Base-by-base conservation (phyloP, 805 yeast genomes). In the Lachancea cidri region DNA sequence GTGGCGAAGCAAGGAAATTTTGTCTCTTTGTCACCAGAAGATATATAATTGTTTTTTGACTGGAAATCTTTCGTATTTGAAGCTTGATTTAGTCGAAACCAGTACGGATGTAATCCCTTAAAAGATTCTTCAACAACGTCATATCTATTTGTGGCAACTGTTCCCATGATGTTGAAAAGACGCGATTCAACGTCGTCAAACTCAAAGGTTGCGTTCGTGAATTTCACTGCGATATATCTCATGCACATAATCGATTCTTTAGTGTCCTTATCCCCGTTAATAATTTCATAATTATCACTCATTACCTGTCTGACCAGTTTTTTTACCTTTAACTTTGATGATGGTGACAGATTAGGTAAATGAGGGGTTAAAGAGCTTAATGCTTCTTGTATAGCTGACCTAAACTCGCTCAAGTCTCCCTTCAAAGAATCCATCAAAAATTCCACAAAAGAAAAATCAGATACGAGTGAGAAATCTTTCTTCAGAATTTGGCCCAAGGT, bases 41-140 rank as follows among this genome's bases (percentile, higher is more conserved):
- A 79, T 35, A 76, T 50, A 7, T 74, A 53, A 18, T 73, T 76
- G 3, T 59, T 32, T 0, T 79, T 71, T 0, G 76, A 49, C 32
- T 67, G 70, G 49, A 64, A 67, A n/a, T 67, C 73, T 1, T 47
- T 45, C 0, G 72, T 65, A 34, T 68, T 70, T 2, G 77, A 62
- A 0, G 82, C 67, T 38, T 66, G 72, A 25, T 69, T 61, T 3
- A 81, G 63, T 35, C 73, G 73, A 56, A 79, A 84, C 86, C 89
- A 83, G 58, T 83, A 76, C 0, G 96, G 96, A 58, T 87, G 80
- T 20, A 91, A 64, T 0, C 97, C 97, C 47, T 77, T 78, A 4
- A 58, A 60, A 0, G 96, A 83, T 57, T 87, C 96, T 53, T 87
- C 95, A 2, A 81, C 67, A 0, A 86, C 78, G 50, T 86, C 95